These are phyloP conservation scores for Thraustotheca clavata DNA, from an alignment of 352 stramenopile species.

Conservation along the genomic window DNA sequence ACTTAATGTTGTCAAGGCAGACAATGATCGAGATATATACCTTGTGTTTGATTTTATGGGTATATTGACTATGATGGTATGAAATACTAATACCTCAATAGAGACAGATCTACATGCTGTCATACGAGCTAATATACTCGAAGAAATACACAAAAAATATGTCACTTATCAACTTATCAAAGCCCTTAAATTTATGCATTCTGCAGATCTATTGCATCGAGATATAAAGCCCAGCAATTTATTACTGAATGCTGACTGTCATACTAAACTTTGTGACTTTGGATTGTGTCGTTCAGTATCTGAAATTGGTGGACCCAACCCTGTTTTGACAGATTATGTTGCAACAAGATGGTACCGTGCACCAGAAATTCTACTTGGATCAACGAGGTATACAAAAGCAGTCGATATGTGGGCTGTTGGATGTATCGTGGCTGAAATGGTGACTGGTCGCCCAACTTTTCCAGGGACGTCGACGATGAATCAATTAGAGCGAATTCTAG, in stretches of 20 bases:
- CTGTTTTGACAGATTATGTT: constrained; percentile 94
- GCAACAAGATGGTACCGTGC: constrained; percentile 94
- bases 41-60: constrained; percentile 96
- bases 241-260: constrained; percentile 92
- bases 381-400: constrained; percentile 88
- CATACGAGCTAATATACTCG: constrained; percentile 91
- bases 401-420: constrained; percentile 93
- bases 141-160: constrained; percentile 97
- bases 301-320: constrained; percentile 67
- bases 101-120: constrained; percentile 94
- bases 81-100: constrained; percentile 25
- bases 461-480: constrained; percentile 95
- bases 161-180: constrained; percentile 96
- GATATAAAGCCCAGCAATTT: constrained; percentile 97
- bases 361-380: constrained; percentile 93
- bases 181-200: constrained; percentile 96
- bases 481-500: constrained; percentile 94
- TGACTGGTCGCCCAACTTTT: constrained; percentile 87
- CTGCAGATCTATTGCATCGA: constrained; percentile 89
- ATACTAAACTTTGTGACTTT: constrained; percentile 95
- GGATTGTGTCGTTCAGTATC: constrained; percentile 89
- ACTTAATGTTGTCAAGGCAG: constrained; percentile 89
- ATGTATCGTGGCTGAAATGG: constrained; percentile 93
- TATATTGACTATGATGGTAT: constrained; percentile 23
- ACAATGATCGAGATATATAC: constrained; percentile 96